Evolutionary conservation across 176 grass and related monocot genomes (phyloP).

Genomic region (Avena sativa): DNA sequence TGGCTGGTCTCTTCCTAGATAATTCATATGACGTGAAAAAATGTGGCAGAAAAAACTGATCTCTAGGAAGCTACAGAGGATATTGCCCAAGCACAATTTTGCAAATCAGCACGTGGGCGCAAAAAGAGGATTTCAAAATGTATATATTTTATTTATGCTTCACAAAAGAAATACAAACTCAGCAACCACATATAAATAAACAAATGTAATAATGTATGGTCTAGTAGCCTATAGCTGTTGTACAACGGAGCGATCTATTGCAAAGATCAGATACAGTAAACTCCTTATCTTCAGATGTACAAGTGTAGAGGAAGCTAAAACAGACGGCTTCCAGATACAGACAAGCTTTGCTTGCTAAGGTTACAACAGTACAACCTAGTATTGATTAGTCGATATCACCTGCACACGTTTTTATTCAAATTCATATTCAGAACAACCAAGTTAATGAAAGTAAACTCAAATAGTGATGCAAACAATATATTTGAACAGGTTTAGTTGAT

Average conservation of each 20-base stretch:
- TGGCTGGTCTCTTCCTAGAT: not conserved
- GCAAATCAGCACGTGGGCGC: too few relatives aligned
- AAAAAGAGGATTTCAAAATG: not conserved
- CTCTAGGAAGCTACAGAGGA: not conserved
- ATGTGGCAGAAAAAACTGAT: not conserved
- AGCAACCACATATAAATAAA: conserved; percentile 22
- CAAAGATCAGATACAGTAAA: conserved; percentile 7
- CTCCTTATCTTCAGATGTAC: conserved; percentile 31
- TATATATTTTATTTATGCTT: not conserved
- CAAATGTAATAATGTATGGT: conserved; percentile 11
- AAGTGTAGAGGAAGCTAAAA: conserved; percentile 7
- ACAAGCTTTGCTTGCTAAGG: conserved; percentile 37
- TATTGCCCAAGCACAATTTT: too few relatives aligned
- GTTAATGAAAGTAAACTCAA: conserved; percentile 14
- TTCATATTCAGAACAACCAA: conserved; percentile 31
- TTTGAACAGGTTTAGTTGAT: not conserved
- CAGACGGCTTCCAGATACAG: conserved; percentile 29
- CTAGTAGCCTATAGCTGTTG: conserved; percentile 22
- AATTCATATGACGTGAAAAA: not conserved
- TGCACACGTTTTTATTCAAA: conserved; percentile 37
- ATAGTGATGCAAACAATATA: conserved; percentile 14
- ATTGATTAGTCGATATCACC: conserved; percentile 43
- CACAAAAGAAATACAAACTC: conserved; percentile 25
- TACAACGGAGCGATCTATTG: conserved; percentile 16
- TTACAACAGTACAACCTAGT: conserved; percentile 22